phyloP scores from a whole-genome alignment of 2,329 filamentous ascomycete species.

The Cucurbitaria berberidis region DNA sequence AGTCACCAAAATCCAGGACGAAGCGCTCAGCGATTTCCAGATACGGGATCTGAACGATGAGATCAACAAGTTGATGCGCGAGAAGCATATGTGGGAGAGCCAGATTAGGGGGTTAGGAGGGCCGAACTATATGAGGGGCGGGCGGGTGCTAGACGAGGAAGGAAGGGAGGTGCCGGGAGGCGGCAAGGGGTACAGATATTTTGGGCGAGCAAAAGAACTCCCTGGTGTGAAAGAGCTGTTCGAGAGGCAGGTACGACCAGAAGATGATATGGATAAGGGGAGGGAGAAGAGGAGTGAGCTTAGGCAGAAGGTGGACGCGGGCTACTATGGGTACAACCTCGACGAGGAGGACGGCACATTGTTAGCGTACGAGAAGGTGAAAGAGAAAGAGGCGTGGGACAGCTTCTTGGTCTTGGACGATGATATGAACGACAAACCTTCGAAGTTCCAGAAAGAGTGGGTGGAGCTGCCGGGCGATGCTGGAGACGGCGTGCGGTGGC shows the following conservation, averaged over 20 bases:
- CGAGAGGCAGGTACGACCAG: slow-evolving; percentile 42
- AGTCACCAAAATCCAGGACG: slow-evolving; percentile 93
- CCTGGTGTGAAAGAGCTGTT: slow-evolving; percentile 92
- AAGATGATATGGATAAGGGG: slow-evolving; percentile 63
- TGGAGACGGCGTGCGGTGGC: slow-evolving; percentile 83
- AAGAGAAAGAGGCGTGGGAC: slow-evolving; percentile 81
- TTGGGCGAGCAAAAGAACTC: slow-evolving; percentile 85
- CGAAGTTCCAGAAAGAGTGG: slow-evolving; percentile 61
- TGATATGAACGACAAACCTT: slow-evolving; percentile 41
- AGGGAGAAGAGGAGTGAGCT: slow-evolving; percentile 72
- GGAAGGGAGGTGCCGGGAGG: slow-evolving; percentile 65
- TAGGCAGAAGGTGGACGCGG: slow-evolving; percentile 81
- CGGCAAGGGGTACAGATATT: slow-evolving; percentile 85
- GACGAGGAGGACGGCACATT: slow-evolving; percentile 88
- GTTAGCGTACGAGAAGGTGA: slow-evolving; percentile 78
- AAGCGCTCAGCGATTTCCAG: slow-evolving; percentile 91
- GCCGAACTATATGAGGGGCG: slow-evolving; percentile 90
- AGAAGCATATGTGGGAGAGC: slow-evolving; percentile 99
- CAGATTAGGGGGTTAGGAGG: slow-evolving; percentile 96
- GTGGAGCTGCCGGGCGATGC: slow-evolving; percentile 84
- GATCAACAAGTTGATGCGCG: slow-evolving; percentile 98
- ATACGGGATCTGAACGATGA: slow-evolving; percentile 98
- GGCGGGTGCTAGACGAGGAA: slow-evolving; percentile 61
- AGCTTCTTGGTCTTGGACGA: slow-evolving; percentile 66
- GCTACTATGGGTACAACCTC: slow-evolving; percentile 93